Conservation (phyloP, 169 alveolate genomes). For the Cardiosporidium cionae region DNA sequence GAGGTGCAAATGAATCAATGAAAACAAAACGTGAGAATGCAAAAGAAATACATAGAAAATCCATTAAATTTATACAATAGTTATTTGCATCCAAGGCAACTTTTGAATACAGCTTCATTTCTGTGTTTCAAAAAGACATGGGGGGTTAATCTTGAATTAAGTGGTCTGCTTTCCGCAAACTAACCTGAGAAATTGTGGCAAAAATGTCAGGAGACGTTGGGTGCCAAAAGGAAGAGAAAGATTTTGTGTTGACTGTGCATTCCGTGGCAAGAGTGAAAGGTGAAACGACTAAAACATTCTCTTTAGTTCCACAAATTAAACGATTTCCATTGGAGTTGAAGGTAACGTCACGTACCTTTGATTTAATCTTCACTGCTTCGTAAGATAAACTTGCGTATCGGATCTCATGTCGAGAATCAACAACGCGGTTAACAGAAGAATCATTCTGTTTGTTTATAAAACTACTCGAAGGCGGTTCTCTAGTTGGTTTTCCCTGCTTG, state of each 20-base stretch:
- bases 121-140: too few relatives aligned
- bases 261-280: neutral
- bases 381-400: neutral
- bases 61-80: too few relatives aligned
- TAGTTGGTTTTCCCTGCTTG: neutral
- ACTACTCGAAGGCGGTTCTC: neutral
- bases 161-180: too few relatives aligned
- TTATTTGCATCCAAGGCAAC: too few relatives aligned
- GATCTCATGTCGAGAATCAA: neutral
- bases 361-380: neutral
- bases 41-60: too few relatives aligned
- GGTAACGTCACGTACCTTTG: neutral
- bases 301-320: neutral
- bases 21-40: too few relatives aligned
- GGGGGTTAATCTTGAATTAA: too few relatives aligned
- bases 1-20: too few relatives aligned
- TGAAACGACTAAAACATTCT: neutral
- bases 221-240: neutral
- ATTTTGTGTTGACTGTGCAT: neutral
- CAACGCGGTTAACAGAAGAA: too few relatives aligned
- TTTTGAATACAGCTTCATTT: too few relatives aligned
- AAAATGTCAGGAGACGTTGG: neutral
- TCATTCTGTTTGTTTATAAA: too few relatives aligned
- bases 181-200: neutral
- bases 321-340: neutral